A percentile compares a stretch with the other conserved stretches of the same genome.
Conservation (phyloP, 2,329 filamentous ascomycete genomes). For the Colletotrichum filicis region DNA sequence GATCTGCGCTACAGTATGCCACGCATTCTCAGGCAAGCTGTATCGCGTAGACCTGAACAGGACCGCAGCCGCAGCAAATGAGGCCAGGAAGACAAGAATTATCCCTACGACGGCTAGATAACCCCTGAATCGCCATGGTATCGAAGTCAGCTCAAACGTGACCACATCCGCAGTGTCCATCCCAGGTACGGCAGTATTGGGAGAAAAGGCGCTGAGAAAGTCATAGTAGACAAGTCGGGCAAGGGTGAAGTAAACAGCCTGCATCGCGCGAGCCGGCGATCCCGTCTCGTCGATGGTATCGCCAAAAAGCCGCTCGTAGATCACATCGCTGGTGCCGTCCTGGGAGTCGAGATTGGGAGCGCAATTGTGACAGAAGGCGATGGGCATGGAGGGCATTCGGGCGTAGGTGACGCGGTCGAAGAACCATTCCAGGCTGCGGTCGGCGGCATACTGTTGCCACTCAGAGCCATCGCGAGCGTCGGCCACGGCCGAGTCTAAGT, state of each 20-base stretch:
- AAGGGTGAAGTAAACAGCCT: neutral
- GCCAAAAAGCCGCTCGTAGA: neutral
- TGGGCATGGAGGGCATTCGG: neutral
- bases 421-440: neutral
- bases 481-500: neutral
- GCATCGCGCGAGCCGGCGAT: neutral
- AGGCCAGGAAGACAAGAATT: neutral
- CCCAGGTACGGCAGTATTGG: neutral
- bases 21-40: neutral
- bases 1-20: slow-evolving; percentile 12
- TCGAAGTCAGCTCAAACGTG: neutral
- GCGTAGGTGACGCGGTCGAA: neutral
- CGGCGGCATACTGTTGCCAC: neutral
- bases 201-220: neutral
- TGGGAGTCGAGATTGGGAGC: neutral
- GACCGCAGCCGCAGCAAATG: neutral
- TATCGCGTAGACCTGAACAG: neutral
- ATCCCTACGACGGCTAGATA: neutral
- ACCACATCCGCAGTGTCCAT: neutral
- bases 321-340: neutral
- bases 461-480: neutral
- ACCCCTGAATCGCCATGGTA: neutral
- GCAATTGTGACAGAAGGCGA: neutral
- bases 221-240: neutral
- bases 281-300: neutral